Base-by-base conservation (phyloP, 768 basidiomycete genomes). In the Leccinum sublutescens region DNA sequence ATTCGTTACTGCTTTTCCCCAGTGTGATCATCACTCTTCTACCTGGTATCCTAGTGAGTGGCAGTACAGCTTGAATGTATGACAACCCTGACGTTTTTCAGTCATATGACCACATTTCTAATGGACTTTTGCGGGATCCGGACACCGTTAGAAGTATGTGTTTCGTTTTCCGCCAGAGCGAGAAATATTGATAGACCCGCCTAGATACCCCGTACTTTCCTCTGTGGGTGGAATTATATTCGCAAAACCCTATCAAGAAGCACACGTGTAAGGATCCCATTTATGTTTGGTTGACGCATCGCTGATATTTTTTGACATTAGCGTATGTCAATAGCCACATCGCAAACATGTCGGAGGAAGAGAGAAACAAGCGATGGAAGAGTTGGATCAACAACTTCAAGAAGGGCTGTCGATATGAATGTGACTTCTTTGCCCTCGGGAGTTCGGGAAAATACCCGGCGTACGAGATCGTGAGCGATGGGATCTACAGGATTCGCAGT, bases 41-140 rank as follows among this genome's bases (percentile, higher is more conserved):
- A 14, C 59, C 59, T 29, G 58, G 59, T 5, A 59, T 60, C 19
- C 12, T 60, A 34, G 59, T 60, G 19, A 34, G 57, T 36, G 5
- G 8, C 2, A 21, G 7, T 21, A 7, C 15, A 4, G 14, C 10
- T 36, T 33, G 12, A 33, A 5, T 21, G 3, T 17, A 47, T 2
- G 23, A 29, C n/a, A 8, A 1, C 38, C 11, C 50, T 5, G 11
- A 59, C 33, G 8, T 34, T 1, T 59, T 15, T 21, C 58, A 60
- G 59, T 57, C 57, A 34, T 45, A 51, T 19, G 1, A 51, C 19
- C 17, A 9, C 9, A 60, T 59, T 12, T 57, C 56, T 10, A 50
- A 17, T 15, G 9, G 5, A 29, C 23, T 60, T 23, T 5, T 50
- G 5, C 11, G 15, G 5, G 57, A 59, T 4, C 57, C 57, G 3